phyloP scores from a whole-genome alignment of 768 basidiomycete species.

The Tulasnella sp. region DNA sequence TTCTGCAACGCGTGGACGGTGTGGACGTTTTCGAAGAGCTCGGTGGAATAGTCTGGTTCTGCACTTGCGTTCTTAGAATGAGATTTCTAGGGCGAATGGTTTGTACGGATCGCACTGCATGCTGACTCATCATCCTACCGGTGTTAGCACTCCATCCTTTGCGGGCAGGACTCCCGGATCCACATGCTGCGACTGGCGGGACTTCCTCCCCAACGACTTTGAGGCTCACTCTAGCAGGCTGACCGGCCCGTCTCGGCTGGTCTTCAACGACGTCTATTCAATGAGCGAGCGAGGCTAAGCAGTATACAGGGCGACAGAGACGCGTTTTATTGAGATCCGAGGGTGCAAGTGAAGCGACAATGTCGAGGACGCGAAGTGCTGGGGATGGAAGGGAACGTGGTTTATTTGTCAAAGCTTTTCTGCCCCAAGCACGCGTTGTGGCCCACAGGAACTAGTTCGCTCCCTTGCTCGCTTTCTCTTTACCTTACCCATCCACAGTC shows the following conservation, averaged over 20 bases:
- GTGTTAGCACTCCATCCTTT: neutral
- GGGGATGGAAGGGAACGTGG: neutral
- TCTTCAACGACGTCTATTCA: neutral
- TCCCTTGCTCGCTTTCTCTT: neutral
- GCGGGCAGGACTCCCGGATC: neutral
- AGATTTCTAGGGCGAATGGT: too few relatives aligned
- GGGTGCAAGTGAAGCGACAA: neutral
- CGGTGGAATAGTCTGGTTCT: too few relatives aligned
- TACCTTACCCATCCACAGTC: neutral
- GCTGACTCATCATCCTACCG: neutral
- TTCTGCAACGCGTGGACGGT: neutral
- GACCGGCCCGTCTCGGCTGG: neutral
- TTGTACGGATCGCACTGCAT: too few relatives aligned
- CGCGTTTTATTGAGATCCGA: neutral
- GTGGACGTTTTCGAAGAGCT: too few relatives aligned
- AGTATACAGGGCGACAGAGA: neutral
- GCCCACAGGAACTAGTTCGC: neutral
- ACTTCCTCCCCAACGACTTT: neutral
- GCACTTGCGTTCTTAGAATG: too few relatives aligned
- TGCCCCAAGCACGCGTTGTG: neutral
- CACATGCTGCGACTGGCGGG: neutral
- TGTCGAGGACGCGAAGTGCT: neutral
- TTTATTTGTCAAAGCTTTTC: neutral
- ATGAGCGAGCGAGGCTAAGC: neutral
- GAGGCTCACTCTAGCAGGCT: neutral